A percentile compares a stretch with the other conserved stretches of the same genome.
Conservation (phyloP, 345 rosid genomes). For the Euphorbia lathyris region DNA sequence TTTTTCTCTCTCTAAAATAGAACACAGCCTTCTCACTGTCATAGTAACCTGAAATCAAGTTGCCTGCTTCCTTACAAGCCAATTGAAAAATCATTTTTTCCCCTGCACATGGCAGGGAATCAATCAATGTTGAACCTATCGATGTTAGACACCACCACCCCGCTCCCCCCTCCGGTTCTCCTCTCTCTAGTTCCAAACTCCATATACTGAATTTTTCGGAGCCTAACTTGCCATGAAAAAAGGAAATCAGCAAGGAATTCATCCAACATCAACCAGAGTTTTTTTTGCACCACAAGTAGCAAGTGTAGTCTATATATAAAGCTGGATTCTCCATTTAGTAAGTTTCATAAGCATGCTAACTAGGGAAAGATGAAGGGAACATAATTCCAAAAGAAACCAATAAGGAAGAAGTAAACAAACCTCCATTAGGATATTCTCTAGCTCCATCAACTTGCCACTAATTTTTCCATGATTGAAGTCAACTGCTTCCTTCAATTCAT, state of each 20-base stretch:
- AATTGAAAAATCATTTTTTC: background rate
- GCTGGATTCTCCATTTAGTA: background rate
- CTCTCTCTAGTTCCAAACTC: background rate
- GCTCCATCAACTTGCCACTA: conserved; percentile 47
- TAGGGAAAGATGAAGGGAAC: background rate
- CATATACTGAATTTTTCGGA: background rate
- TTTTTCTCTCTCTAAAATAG: background rate
- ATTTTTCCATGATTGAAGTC: conserved; percentile 42
- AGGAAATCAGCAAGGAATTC: background rate
- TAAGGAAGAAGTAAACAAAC: conserved; percentile 25
- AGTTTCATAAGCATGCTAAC: background rate
- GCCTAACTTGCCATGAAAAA: background rate
- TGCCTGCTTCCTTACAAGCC: background rate
- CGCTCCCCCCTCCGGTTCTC: too few species aligned
- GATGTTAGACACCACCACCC: background rate
- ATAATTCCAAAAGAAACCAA: conserved; percentile 2
- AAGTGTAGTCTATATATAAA: background rate
- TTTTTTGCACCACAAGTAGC: conserved; percentile 1
- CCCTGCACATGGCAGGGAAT: background rate
- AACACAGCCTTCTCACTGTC: background rate
- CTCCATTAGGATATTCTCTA: conserved; percentile 46
- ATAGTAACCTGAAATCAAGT: background rate
- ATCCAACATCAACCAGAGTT: background rate
- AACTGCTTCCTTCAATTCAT: conserved; percentile 41
- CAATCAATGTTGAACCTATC: background rate